A percentile compares a stretch with the other conserved stretches of the same genome.
These are phyloP conservation scores for Aspergillus olivimuriae DNA, from an alignment of 495 filamentous ascomycete species.

Conservation along the genomic window DNA sequence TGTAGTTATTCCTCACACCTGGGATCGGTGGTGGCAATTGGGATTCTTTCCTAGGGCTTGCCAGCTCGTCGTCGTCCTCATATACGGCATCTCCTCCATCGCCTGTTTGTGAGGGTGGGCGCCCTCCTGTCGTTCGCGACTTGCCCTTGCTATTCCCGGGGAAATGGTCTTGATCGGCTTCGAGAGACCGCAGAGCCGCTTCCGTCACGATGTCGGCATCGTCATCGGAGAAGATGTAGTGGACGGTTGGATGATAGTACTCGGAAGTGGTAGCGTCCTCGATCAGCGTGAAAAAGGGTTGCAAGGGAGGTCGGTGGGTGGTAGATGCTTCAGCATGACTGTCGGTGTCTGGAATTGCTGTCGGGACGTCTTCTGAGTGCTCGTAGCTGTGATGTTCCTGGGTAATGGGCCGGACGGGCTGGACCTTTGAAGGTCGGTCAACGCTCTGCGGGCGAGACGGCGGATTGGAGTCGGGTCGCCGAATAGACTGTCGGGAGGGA, in stretches of 20 bases:
- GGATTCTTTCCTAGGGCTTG: constrained; percentile 14
- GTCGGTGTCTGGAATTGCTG: too few relatives aligned
- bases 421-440: constrained; percentile 14
- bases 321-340: too few relatives aligned
- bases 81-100: constrained; percentile 9
- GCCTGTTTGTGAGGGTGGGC: constrained; percentile 8
- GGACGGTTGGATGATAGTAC: constrained; percentile 71
- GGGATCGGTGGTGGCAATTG: constrained; percentile 35
- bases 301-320: constrained; percentile 20
- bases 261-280: constrained; percentile 39
- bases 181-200: constrained; percentile 39
- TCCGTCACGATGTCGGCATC: constrained; percentile 56
- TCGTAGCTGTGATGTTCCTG: constrained; percentile 6
- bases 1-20: constrained; percentile 36
- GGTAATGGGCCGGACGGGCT: constrained; percentile 11
- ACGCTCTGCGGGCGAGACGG: constrained; percentile 18
- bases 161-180: constrained; percentile 22
- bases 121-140: constrained; percentile 2
- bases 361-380: too few relatives aligned
- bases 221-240: constrained; percentile 88
- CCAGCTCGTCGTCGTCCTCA: constrained; percentile 9
- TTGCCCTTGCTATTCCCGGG: constrained; percentile 14
- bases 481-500: constrained; percentile 25
- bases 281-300: constrained; percentile 50
- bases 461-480: constrained; percentile 6